phyloP scores from a whole-genome alignment of 257 asterid genomes.

The Mitragyna speciosa region DNA sequence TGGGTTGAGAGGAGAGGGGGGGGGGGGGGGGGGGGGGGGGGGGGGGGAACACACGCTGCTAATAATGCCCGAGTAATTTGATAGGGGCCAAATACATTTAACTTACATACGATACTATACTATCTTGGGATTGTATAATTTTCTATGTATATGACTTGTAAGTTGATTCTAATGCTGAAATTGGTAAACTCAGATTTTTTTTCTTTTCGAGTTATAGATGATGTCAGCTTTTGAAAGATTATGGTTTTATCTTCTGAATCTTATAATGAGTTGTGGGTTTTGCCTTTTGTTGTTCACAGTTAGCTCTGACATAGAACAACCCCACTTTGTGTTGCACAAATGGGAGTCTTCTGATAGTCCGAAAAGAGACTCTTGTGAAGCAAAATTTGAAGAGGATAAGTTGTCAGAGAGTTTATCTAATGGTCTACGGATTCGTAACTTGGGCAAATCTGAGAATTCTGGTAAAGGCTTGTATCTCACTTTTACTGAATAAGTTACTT shows the following conservation, averaged over 20 bases:
- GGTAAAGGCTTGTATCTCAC: slow-evolving; percentile 22
- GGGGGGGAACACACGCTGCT: no score
- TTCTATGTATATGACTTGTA: neutral
- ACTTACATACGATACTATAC: no score
- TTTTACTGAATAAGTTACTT: neutral
- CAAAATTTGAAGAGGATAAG: slow-evolving; percentile 49
- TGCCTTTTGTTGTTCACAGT: slow-evolving; percentile 24
- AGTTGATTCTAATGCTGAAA: neutral
- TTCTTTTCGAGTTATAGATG: neutral
- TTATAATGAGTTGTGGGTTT: neutral
- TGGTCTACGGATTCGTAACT: slow-evolving; percentile 30
- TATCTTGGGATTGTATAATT: no score
- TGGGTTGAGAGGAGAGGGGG: no score
- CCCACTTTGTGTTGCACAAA: slow-evolving; percentile 57
- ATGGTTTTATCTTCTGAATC: no score
- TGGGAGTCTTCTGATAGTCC: slow-evolving; percentile 57
- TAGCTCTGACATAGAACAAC: slow-evolving; percentile 29
- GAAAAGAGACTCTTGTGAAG: slow-evolving; percentile 36
- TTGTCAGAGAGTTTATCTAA: slow-evolving; percentile 33
- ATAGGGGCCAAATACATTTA: no score
- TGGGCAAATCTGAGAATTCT: slow-evolving; percentile 31
- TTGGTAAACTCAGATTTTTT: neutral
- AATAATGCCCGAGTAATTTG: no score
- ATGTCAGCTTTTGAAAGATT: neutral
- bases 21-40: no score